phyloP scores from a whole-genome alignment of 192 early-diverging fungal genomes.

The Podila verticillata region DNA sequence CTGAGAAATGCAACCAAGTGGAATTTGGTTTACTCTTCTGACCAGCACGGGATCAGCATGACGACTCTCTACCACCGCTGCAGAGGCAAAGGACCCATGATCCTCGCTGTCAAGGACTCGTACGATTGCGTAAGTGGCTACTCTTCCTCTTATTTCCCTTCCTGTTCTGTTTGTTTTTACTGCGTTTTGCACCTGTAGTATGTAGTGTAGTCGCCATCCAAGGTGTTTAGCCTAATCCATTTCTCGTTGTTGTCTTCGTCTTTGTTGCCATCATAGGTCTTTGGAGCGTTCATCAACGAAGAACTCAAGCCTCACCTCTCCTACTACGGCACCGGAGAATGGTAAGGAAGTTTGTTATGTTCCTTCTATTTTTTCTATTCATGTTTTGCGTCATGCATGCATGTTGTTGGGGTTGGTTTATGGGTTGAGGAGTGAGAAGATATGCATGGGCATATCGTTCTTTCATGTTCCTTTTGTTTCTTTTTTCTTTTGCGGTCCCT shows the following conservation, averaged over 20 bases:
- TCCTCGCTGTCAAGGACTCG: conserved; percentile 76
- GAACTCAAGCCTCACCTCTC: conserved; percentile 66
- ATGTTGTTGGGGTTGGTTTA: background rate
- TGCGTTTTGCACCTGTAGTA: no score
- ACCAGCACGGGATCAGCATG: conserved; percentile 93
- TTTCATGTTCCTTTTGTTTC: background rate
- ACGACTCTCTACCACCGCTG: conserved; percentile 79
- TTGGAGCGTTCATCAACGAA: conserved; percentile 82
- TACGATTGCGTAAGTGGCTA: conserved; percentile 55
- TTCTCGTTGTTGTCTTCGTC: no score
- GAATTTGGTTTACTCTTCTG: conserved; percentile 89
- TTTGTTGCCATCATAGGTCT: conserved; percentile 62
- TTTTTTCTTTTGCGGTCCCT: conserved; percentile 3
- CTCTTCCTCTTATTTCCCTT: background rate
- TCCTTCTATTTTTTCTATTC: conserved; percentile 4
- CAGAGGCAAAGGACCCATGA: conserved; percentile 70
- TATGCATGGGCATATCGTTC: background rate
- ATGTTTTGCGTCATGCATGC: background rate
- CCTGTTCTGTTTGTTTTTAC: background rate
- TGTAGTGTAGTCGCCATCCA: no score
- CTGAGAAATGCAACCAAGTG: conserved; percentile 79
- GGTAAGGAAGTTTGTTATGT: conserved; percentile 53
- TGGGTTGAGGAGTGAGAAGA: no score
- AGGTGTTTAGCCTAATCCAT: no score
- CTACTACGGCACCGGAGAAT: conserved; percentile 88